Conservation (phyloP, 768 basidiomycete species). For the Melanogaster broomeanus region DNA sequence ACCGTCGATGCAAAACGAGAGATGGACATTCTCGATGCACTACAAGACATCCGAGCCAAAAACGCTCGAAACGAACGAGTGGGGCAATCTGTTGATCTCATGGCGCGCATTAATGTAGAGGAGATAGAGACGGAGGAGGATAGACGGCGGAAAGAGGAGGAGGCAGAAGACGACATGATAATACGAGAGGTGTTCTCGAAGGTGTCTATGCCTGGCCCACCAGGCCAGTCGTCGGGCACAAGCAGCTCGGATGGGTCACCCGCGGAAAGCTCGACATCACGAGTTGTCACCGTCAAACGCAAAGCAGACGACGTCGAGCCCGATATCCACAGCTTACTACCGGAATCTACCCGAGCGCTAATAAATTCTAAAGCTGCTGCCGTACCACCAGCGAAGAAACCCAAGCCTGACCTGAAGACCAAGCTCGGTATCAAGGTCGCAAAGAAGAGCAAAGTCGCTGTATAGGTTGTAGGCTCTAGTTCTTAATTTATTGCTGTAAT, state of each 20-base stretch:
- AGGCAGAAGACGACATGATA: conserved; percentile 91
- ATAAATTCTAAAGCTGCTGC: conserved; percentile 50
- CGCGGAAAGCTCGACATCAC: conserved; percentile 18
- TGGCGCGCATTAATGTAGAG: conserved; percentile 60
- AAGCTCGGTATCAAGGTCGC: conserved; percentile 75
- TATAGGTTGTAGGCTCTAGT: conserved; percentile 17
- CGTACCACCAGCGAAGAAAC: conserved; percentile 54
- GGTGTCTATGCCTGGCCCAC: conserved; percentile 43
- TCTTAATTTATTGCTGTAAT: conserved; percentile 14
- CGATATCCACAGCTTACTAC: conserved; percentile 64
- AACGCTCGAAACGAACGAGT: conserved; percentile 89
- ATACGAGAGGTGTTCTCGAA: conserved; percentile 89
- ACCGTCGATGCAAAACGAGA: conserved; percentile 92
- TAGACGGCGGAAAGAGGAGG: conserved; percentile 62
- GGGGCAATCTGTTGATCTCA: conserved; percentile 71
- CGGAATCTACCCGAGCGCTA: conserved; percentile 63
- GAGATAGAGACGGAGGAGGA: conserved; percentile 82
- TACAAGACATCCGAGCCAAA: conserved; percentile 87
- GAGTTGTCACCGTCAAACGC: conserved; percentile 75
- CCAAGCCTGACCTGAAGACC: conserved; percentile 61
- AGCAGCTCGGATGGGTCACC: conserved; percentile 19
- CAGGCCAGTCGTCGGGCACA: conserved; percentile 26
- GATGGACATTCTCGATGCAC: conserved; percentile 96
- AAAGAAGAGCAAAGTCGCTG: conserved; percentile 45
- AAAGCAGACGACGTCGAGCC: conserved; percentile 84